phyloP scores from a whole-genome alignment of 2,329 filamentous ascomycete genomes.

The Colletotrichum lini region DNA sequence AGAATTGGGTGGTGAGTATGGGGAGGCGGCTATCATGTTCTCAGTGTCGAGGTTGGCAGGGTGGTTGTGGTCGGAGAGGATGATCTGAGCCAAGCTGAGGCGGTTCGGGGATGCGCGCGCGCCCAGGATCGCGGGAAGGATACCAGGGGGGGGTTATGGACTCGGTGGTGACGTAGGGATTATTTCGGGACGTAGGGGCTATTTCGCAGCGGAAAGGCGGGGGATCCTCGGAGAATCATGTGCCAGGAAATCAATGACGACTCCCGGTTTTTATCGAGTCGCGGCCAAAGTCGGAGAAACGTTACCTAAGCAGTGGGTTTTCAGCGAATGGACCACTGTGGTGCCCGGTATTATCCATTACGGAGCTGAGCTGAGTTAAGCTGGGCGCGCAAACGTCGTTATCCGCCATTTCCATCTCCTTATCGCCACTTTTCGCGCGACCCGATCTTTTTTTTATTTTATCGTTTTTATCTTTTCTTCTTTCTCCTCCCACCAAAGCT shows the following conservation, averaged over 20 bases:
- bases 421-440: constrained; percentile 14
- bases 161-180: constrained; percentile 49
- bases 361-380: neutral
- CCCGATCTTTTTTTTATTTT: constrained; percentile 40
- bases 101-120: constrained; percentile 14
- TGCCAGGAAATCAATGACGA: constrained; percentile 23
- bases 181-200: neutral
- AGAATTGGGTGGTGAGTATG: constrained; percentile 16
- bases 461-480: constrained; percentile 10
- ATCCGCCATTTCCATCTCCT: constrained; percentile 21
- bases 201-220: constrained; percentile 41
- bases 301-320: constrained; percentile 10
- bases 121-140: constrained; percentile 29
- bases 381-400: constrained; percentile 8
- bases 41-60: constrained; percentile 17
- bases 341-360: constrained; percentile 11
- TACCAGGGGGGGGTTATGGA: neutral
- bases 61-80: neutral
- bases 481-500: neutral
- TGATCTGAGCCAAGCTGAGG: neutral
- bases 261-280: too few relatives aligned
- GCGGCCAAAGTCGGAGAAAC: constrained; percentile 14
- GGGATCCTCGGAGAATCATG: constrained; percentile 43
- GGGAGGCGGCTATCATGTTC: constrained; percentile 43
- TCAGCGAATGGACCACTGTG: constrained; percentile 16